phyloP scores from a whole-genome alignment of 345 rosid genomes.

The Dipteronia dyeriana region DNA sequence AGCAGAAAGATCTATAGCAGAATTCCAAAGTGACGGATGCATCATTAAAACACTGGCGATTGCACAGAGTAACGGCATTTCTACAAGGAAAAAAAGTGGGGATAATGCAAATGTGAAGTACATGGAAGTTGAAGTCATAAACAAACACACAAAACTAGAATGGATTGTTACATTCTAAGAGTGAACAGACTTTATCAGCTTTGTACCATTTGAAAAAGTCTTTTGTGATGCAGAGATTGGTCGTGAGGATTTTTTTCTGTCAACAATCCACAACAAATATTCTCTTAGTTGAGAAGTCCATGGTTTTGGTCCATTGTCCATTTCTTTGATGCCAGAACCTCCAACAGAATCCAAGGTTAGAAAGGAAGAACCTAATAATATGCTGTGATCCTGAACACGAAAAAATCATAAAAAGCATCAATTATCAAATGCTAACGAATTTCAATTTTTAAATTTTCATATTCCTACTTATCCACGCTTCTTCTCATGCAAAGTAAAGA shows the following conservation, averaged over 20 bases:
- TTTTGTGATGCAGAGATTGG: conserved; percentile 45
- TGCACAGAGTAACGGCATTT: conserved; percentile 66
- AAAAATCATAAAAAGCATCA: conserved; percentile 11
- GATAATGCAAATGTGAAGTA: conserved; percentile 6
- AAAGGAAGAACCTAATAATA: conserved; percentile 44
- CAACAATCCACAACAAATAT: conserved; percentile 44
- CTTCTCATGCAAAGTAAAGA: not conserved
- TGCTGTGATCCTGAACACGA: conserved; percentile 48
- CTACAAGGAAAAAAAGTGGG: conserved; percentile 30
- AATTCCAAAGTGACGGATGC: conserved; percentile 60
- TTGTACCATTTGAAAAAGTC: conserved; percentile 39
- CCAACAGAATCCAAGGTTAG: conserved; percentile 48
- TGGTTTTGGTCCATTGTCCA: conserved; percentile 29
- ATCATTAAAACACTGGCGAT: conserved; percentile 66
- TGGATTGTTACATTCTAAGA: not conserved
- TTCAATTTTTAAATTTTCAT: not conserved
- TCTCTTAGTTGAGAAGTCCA: conserved; percentile 78
- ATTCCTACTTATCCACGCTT: not conserved
- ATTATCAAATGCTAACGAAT: conserved; percentile 18
- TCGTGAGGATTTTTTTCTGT: conserved; percentile 50
- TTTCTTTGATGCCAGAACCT: conserved; percentile 41
- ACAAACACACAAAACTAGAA: not conserved
- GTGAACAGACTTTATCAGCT: conserved; percentile 1
- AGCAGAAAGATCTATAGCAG: conserved; percentile 63
- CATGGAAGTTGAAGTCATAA: not conserved